Evolutionary conservation across 768 basidiomycete species (phyloP), one percentile per base, ranked within the genome.

Genomic region (Kwoniella heveanensis): DNA sequence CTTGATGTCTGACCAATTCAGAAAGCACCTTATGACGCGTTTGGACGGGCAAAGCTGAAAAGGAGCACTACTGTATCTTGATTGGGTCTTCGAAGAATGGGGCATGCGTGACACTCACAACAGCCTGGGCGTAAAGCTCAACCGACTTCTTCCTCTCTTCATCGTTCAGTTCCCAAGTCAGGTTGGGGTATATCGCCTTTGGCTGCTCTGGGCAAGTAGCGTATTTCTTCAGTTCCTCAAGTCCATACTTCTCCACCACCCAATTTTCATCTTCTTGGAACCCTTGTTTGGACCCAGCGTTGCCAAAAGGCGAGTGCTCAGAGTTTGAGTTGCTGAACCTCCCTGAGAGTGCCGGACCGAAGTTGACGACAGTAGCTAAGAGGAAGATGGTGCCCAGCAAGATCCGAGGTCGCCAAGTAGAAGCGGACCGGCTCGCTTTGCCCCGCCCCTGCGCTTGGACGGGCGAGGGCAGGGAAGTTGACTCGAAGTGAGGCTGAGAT

Each of bases 101-200:
- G n/a, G n/a, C n/a, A n/a, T n/a, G n/a, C n/a, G n/a, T n/a, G 37
- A 58, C 21, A 74, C 76, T 63, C 47, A 77, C 76, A 10, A 77
- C 74, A 48, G 76, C 73, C 54, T 65, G 51, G 8, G 66, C 52
- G 24, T 68, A 70, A 32, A 64, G 63, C 39, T 69, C 64, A 1
- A 65, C 64, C 1, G 69, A 67, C 21, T 29, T 37, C 27, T 65
- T 60, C 68, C 68, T 73, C 29, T 75, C 70, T 39, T 60, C 67
- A 3, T 68, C 69, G 6, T 65, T 71, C 56, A 70, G 56, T 19
- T 67, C 61, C 68, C 74, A 75, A 37, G 29, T 51, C 17, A 64
- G 60, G 55, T 73, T 69, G 1, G 73, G 72, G 44, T 62, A 57
- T 2, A 77, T 48, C 27, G 76, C 60, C 49, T 67, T 63, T 12